A percentile compares a stretch with the other conserved stretches of the same genome.
phyloP scores from a whole-genome alignment of 495 filamentous ascomycete genomes.

The Aspergillus affinis region DNA sequence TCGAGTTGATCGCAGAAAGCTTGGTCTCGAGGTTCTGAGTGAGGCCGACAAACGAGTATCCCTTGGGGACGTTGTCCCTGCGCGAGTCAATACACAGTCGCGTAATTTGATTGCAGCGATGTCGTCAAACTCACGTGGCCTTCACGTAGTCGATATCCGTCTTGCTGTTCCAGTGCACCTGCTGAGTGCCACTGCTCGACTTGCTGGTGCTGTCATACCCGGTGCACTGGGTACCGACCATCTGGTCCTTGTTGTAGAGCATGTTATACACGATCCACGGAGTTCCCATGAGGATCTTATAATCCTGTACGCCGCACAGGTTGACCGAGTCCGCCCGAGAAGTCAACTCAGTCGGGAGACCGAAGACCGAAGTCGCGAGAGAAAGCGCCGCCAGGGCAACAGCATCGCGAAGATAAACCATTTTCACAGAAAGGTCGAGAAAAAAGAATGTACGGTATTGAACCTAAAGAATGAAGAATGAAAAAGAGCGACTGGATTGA shows the following conservation, averaged over 20 bases:
- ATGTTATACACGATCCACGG: conserved; percentile 43
- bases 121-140: conserved; percentile 17
- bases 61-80: conserved; percentile 36
- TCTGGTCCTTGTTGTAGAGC: conserved; percentile 33
- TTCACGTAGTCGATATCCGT: conserved; percentile 29
- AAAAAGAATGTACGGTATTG: conserved; percentile 3
- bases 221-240: conserved; percentile 32
- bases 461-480: not conserved
- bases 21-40: conserved; percentile 34
- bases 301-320: conserved; percentile 33
- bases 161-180: conserved; percentile 28
- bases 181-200: conserved; percentile 21
- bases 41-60: conserved; percentile 40
- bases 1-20: conserved; percentile 32
- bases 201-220: conserved; percentile 27
- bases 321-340: conserved; percentile 7
- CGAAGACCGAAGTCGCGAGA: conserved; percentile 1
- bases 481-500: not conserved
- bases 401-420: conserved; percentile 1
- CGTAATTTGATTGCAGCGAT: not conserved
- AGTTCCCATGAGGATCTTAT: conserved; percentile 29
- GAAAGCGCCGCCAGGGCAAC: conserved; percentile 10
- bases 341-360: conserved; percentile 1
- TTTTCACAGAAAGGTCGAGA: not conserved
- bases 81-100: not conserved